Percentiles rank a stretch among this genome's conserved stretches.
Evolutionary conservation across 768 basidiomycete genomes (phyloP).

Genomic region (Russula brevipes): DNA sequence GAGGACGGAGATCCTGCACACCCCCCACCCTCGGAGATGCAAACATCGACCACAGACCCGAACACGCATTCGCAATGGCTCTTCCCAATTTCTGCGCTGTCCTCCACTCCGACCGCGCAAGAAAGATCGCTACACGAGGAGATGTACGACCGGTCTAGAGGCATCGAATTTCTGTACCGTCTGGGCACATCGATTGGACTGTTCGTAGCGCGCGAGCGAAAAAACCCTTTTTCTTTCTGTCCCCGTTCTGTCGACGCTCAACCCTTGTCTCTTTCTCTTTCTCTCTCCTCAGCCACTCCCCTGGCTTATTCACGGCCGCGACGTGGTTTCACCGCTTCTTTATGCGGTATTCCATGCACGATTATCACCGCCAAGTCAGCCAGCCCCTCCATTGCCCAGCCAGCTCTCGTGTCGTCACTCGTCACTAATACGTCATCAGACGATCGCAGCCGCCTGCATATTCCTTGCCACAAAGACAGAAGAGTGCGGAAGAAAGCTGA

Average conservation of each 20-base stretch:
- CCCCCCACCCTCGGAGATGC: background rate
- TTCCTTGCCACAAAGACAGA: constrained; percentile 91
- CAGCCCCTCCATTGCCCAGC: background rate
- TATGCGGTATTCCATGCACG: constrained; percentile 80
- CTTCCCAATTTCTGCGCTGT: constrained; percentile 19
- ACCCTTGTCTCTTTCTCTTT: constrained; percentile 13
- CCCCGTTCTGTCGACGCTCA: constrained; percentile 17
- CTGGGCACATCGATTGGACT: constrained; percentile 70
- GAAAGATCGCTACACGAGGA: constrained; percentile 48
- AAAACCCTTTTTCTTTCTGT: background rate
- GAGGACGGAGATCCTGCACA: background rate
- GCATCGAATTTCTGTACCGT: constrained; percentile 82
- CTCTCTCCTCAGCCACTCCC: constrained; percentile 53
- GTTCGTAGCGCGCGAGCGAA: constrained; percentile 42
- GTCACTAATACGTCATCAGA: constrained; percentile 40
- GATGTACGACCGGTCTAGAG: constrained; percentile 72
- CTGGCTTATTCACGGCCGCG: constrained; percentile 81
- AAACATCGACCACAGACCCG: background rate
- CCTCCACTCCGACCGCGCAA: constrained; percentile 22
- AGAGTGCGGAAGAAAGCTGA: constrained; percentile 79
- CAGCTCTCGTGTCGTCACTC: background rate
- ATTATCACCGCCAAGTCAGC: constrained; percentile 71
- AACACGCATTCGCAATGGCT: constrained; percentile 17
- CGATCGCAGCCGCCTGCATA: constrained; percentile 79
- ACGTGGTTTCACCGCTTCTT: constrained; percentile 91